Base-by-base conservation (phyloP, 371 early-diverging fungal genomes). In the Mortierella sp. region DNA sequence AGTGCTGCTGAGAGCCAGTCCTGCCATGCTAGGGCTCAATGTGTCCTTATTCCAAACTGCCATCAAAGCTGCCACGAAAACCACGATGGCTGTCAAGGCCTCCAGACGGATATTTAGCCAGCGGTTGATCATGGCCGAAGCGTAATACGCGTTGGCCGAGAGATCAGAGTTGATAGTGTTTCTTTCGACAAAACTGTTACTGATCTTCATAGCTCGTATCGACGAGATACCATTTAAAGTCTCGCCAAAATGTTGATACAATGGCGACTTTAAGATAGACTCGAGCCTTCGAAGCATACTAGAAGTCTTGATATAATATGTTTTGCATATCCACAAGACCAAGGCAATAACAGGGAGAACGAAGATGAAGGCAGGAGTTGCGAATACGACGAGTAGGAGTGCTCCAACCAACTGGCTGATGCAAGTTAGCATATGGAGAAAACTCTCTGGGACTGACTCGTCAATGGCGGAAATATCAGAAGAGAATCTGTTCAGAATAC, bases 381-480 rank as follows among this genome's bases (percentile, higher is more conserved):
- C 87, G 33, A 86, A 70, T 0, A 87, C 79, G 67, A 96, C 90
- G 36, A 93, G 88, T 6, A 78, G 10, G 1, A 93, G 61, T 0
- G 89, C 88, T 8, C 88, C 85, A 4, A 88, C 41, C 8, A 93
- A 89, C 19, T 58, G 19, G 15, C 68, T 41, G 10, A 77, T 40
- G 15, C 78, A 81, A 81, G 84, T 83, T 74, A 92, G 89, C 47
- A 83, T 92, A 74, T 76, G 92, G 57, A 74, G 86, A 87, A 85
- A 93, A 40, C 69, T 87, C 77, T 83, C 87, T 65, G 88, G 95
- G 50, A 92, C 85, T 0, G 80, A 72, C 68, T 95, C 96, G 78
- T 98, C 98, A 5, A 96, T 88, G 19, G 89, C 88, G 69, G 91
- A 90, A 58, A 96, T 89, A 84, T 98, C 96, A 53, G 94, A 92